Conservation (phyloP, 73 alveolate genomes). For the Uronychia setigera region DNA sequence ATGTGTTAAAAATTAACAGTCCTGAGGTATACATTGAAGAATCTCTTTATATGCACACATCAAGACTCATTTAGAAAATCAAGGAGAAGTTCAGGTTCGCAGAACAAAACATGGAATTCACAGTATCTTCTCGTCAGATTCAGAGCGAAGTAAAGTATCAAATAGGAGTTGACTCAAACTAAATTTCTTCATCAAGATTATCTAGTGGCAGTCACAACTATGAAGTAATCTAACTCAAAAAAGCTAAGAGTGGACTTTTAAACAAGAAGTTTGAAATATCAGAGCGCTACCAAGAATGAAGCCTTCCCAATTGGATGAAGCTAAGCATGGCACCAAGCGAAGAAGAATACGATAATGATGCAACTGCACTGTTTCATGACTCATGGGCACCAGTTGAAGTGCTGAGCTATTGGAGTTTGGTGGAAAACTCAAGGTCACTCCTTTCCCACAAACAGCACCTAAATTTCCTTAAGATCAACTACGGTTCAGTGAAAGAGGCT, state of each 20-base stretch:
- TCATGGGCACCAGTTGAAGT: background rate
- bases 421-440: conserved; percentile 19
- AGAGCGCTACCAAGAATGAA: background rate
- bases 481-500: conserved; percentile 38
- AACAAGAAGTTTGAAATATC: background rate
- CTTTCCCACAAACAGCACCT: conserved; percentile 18
- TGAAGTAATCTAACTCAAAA: too few relatives aligned
- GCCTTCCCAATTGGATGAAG: background rate
- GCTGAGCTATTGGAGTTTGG: conserved; percentile 1
- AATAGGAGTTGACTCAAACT: too few relatives aligned
- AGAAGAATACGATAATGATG: conserved; percentile 2
- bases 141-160: background rate
- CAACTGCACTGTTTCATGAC: conserved; percentile 22
- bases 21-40: conserved; percentile 47
- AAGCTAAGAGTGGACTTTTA: background rate
- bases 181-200: background rate
- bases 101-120: background rate
- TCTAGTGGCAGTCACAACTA: background rate
- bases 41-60: conserved; percentile 24
- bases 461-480: conserved; percentile 25
- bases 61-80: background rate
- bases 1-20: conserved; percentile 19
- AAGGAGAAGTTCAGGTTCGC: background rate
- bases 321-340: background rate
- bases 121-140: background rate